phyloP scores from a whole-genome alignment of 768 basidiomycete species.

The Boletus coccyginus region DNA sequence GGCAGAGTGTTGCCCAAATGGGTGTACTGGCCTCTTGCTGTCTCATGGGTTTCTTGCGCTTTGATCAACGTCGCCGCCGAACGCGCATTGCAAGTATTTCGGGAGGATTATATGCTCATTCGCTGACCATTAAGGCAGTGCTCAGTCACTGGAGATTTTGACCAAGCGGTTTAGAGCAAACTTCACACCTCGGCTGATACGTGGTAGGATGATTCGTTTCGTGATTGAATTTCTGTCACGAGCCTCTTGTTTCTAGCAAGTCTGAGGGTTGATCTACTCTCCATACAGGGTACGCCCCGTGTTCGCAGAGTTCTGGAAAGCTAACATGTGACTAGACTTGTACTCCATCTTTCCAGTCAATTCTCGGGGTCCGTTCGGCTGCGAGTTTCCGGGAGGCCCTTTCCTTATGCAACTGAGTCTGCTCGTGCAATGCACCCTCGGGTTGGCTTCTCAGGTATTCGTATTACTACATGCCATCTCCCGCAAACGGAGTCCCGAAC shows the following conservation, averaged over 20 bases:
- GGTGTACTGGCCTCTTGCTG: constrained; percentile 20
- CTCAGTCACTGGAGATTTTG: constrained; percentile 18
- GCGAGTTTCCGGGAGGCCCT: constrained; percentile 35
- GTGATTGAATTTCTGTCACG: constrained; percentile 5
- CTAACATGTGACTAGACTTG: constrained; percentile 13
- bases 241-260: constrained; percentile 16
- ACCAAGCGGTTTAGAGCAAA: constrained; percentile 34
- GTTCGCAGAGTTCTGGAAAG: not conserved
- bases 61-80: constrained; percentile 21
- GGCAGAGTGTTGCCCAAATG: not conserved
- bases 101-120: not conserved
- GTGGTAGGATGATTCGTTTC: constrained; percentile 24
- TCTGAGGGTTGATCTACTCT: constrained; percentile 20
- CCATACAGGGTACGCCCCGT: constrained; percentile 16
- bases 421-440: constrained; percentile 21
- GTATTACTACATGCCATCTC: constrained; percentile 20
- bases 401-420: constrained; percentile 27
- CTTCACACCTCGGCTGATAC: constrained; percentile 39
- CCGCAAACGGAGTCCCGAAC: constrained; percentile 24
- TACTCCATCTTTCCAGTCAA: constrained; percentile 12
- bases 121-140: constrained; percentile 12
- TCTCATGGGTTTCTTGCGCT: constrained; percentile 28
- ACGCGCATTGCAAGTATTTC: constrained; percentile 20
- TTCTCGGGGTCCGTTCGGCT: constrained; percentile 22
- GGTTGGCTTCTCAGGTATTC: constrained; percentile 25